Conservation (phyloP, 345 rosid species). For the Euphorbia peplus region DNA sequence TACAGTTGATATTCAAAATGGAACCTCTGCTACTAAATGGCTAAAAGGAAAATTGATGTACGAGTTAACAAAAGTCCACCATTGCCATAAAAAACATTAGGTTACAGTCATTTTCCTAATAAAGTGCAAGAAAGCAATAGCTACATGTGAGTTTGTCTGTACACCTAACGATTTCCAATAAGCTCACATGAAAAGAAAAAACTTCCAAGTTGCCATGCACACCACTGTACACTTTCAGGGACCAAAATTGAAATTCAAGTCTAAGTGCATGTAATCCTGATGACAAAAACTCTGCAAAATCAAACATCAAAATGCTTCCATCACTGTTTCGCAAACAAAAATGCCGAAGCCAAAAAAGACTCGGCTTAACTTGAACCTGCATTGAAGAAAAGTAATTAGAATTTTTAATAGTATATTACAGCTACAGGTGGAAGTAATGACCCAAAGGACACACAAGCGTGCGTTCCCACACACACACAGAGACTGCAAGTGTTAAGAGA, state of each 20-base stretch:
- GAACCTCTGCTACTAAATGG: background rate
- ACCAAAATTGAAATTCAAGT: background rate
- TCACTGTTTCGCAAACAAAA: background rate
- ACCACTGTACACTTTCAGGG: background rate
- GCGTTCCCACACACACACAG: background rate
- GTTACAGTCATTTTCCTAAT: background rate
- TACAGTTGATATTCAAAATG: background rate
- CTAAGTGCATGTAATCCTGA: background rate
- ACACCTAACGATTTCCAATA: background rate
- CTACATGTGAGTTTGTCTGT: conserved; percentile 8
- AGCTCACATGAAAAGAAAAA: no score
- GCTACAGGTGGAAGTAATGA: background rate
- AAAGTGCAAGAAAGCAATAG: conserved; percentile 1
- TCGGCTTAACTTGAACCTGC: conserved; percentile 11
- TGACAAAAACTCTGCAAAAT: background rate
- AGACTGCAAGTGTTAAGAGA: background rate
- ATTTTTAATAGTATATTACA: background rate
- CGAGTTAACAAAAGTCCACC: background rate
- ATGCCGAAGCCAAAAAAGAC: background rate
- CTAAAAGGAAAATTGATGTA: background rate
- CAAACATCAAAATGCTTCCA: background rate
- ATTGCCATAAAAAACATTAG: background rate
- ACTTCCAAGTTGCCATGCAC: background rate
- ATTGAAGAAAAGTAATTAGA: background rate
- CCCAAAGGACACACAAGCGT: no score